Conservation (phyloP, 331 rosid genomes). For the Cydonia oblonga region DNA sequence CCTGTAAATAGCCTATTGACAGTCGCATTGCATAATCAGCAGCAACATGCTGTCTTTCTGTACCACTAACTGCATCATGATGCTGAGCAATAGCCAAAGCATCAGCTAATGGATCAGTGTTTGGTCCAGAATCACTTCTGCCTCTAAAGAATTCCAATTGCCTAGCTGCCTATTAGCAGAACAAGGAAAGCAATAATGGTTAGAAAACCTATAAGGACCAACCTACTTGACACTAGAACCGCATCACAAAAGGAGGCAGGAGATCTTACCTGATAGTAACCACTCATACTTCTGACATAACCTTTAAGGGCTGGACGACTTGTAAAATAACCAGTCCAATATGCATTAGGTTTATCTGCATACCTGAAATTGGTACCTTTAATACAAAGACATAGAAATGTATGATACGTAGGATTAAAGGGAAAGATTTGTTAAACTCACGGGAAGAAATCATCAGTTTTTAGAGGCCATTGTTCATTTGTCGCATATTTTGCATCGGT, state of each 20-base stretch:
- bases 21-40: conserved; percentile 32
- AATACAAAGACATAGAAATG: neutral
- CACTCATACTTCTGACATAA: conserved; percentile 29
- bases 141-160: conserved; percentile 34
- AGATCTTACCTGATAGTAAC: conserved; percentile 29
- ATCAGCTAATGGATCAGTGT: conserved; percentile 25
- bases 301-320: conserved; percentile 39
- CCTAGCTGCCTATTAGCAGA: conserved; percentile 27
- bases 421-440: conserved; percentile 4
- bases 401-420: neutral
- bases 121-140: conserved; percentile 23
- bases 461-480: conserved; percentile 29
- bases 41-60: conserved; percentile 38
- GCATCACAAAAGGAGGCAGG: neutral
- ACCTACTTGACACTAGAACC: neutral
- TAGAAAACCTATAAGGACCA: neutral
- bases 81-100: conserved; percentile 39
- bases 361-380: conserved; percentile 20
- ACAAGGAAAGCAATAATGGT: neutral
- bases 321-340: conserved; percentile 41
- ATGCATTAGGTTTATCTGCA: conserved; percentile 33
- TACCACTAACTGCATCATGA: conserved; percentile 42
- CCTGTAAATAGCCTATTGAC: conserved; percentile 33
- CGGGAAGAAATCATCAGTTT: conserved; percentile 40
- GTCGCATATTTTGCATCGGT: conserved; percentile 34